Evolutionary conservation across 495 filamentous ascomycete species (phyloP), one percentile per base, ranked within the genome.

Genomic region (Saxophila tyrrhenica): DNA sequence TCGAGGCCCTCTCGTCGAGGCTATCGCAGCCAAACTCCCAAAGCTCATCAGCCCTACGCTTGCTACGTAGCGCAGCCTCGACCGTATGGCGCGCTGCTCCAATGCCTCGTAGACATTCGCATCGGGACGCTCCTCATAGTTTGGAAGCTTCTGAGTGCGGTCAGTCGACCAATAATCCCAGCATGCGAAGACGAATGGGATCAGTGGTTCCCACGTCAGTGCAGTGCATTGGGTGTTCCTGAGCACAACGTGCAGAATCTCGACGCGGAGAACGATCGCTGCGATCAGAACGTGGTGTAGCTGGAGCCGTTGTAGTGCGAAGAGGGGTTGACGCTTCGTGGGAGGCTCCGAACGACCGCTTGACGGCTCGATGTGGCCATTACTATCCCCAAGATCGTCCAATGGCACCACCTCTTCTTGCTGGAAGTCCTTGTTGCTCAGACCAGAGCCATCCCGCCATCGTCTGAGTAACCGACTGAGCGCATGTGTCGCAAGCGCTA

Each of bases 171-270:
- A 56, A 29, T 52, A 58, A 24, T 59, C 52, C 61, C 50, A 38
- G 39, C 57, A 22, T 45, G 62, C 48, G 58, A 65, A 39, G 23
- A 52, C 48, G 19, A 51, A 35, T 0, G 55, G 57, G 11, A 62
- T 57, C 11, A 63, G 52, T 5, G 56, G 22, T 39, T 55, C 52
- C 49, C 59, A 59, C 8, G 46, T 59, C 10, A 45, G 25, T 2
- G 48, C 45, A 9, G 63, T 50, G 51, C 67, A 69, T 50, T 67
- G 63, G 0, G 59, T 41, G 43, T 62, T 51, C 23, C 42, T 57
- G 25, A 62, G 46, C 2, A 67, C 44, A 16, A 35, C 39, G 9
- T 60, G 55, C 39, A 62, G 55, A 8, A 64, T 15, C 41, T 56
- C 62, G n/a, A 65, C 55, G 9, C 67, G 59, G 10, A 47, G 21